Base-by-base conservation (phyloP, 306 rosid species). In the Rosa persica region DNA sequence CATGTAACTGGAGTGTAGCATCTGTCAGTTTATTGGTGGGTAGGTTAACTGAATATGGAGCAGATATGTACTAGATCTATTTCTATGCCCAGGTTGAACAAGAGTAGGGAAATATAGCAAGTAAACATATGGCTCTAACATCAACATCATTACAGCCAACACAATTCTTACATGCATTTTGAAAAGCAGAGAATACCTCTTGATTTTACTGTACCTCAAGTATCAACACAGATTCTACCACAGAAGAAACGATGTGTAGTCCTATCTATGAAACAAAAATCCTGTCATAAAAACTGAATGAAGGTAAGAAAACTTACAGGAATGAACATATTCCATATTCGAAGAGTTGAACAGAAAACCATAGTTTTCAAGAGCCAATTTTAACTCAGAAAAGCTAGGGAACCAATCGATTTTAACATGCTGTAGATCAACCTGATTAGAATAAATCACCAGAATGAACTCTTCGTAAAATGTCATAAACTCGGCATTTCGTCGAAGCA, bases 311-410 rank as follows among this genome's bases (percentile, higher is more conserved):
- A 48, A 79, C 84, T 82, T 82, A 92, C 98, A 79, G 81, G 74
- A 55, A 80, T 61, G 67, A 54, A 60, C 43, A 78, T 78, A 73
- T 42, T 82, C 92, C 7, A 30, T 64, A 58, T 70, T 81, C 72
- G 87, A 73, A 54, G 90, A 89, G 34, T 81, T 81, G 76, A 76
- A 90, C 80, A 83, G 84, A 80, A 86, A 95, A 71, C 97, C 98
- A 49, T 89, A 92, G 69, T 48, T 81, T 77, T 89, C 92, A 81
- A 95, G 91, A 80, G 98, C 98, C 76, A 76, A 80, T 86, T 89
- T 84, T 72, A 94, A 82, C 67, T 92, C 89, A 68, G 78, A 68
- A 82, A 86, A 90, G 89, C 69, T 77, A 20, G 97, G 97, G 75
- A 86, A 76, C 98, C 98, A 92, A 75, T 85, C 92, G 52, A 88